Evolutionary conservation across 2,329 filamentous ascomycete species (phyloP).

Genomic region (Aspergillus aculeatus): DNA sequence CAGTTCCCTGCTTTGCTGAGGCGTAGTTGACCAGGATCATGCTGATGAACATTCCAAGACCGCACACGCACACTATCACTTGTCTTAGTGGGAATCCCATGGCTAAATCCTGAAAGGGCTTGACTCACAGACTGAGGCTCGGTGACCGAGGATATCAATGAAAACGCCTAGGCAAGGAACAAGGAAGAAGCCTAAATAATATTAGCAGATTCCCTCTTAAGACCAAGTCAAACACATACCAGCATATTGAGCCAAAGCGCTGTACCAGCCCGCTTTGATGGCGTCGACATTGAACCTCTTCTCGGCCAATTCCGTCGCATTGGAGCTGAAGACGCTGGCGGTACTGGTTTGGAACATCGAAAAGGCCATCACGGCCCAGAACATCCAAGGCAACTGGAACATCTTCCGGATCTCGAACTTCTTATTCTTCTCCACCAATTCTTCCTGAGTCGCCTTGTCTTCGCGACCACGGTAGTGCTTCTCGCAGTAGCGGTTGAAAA

Average conservation of each 20-base stretch:
- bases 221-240: too few relatives aligned
- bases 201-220: neutral
- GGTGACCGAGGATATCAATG: constrained; percentile 56
- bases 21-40: constrained; percentile 58
- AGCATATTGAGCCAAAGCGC: constrained; percentile 55
- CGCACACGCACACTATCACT: constrained; percentile 41
- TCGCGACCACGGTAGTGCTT: constrained; percentile 47
- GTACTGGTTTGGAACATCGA: constrained; percentile 60
- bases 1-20: constrained; percentile 51
- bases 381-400: constrained; percentile 59
- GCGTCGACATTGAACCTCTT: constrained; percentile 57
- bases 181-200: constrained; percentile 52
- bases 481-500: constrained; percentile 55
- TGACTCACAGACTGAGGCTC: constrained; percentile 46
- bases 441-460: constrained; percentile 60
- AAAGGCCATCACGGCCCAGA: constrained; percentile 57
- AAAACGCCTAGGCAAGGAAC: constrained; percentile 58
- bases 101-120: neutral
- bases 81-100: constrained; percentile 24
- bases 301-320: constrained; percentile 62
- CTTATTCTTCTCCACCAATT: constrained; percentile 59
- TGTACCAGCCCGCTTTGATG: constrained; percentile 61
- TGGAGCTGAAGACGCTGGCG: constrained; percentile 55
- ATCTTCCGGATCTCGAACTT: constrained; percentile 57
- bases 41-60: constrained; percentile 51